These are phyloP conservation scores for Coniochaeta prunicola DNA, from an alignment of 2,329 filamentous ascomycete genomes.

Conservation along the genomic window DNA sequence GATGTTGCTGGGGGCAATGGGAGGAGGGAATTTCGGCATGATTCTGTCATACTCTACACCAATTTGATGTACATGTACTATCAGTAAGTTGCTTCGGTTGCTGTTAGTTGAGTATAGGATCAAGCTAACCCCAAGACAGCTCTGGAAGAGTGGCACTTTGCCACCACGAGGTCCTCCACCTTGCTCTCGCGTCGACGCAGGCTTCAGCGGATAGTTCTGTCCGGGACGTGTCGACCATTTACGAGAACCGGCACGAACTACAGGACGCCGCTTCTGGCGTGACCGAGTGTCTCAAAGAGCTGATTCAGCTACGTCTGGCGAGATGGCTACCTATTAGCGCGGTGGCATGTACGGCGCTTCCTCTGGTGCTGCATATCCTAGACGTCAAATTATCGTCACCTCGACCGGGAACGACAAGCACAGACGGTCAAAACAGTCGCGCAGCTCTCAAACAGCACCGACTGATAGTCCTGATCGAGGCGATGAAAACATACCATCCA, in stretches of 20 bases:
- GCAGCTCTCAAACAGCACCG: constrained; percentile 33
- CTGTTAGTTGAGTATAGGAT: not conserved
- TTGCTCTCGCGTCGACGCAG: constrained; percentile 31
- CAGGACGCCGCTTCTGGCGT: constrained; percentile 35
- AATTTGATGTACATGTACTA: constrained; percentile 46
- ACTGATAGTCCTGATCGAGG: constrained; percentile 35
- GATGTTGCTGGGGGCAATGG: constrained; percentile 9
- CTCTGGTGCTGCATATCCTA: constrained; percentile 27
- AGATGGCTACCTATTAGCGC: constrained; percentile 40
- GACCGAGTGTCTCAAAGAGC: constrained; percentile 37
- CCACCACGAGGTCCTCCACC: constrained; percentile 37
- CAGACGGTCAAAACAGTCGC: constrained; percentile 21
- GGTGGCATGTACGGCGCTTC: constrained; percentile 29
- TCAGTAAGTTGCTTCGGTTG: constrained; percentile 28
- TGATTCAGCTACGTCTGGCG: constrained; percentile 35
- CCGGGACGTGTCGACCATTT: constrained; percentile 26
- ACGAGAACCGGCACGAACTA: constrained; percentile 33
- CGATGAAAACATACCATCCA: constrained; percentile 36
- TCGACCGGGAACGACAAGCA: constrained; percentile 13
- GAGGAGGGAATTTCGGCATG: constrained; percentile 24
- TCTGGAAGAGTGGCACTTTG: constrained; percentile 35
- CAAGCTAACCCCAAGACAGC: constrained; percentile 15
- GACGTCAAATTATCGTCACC: constrained; percentile 26
- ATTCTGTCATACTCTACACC: constrained; percentile 36
- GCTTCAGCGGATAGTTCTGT: constrained; percentile 21